Evolutionary conservation across 2,329 filamentous ascomycete genomes (phyloP).

Genomic region (Fusarium praegraminearum): DNA sequence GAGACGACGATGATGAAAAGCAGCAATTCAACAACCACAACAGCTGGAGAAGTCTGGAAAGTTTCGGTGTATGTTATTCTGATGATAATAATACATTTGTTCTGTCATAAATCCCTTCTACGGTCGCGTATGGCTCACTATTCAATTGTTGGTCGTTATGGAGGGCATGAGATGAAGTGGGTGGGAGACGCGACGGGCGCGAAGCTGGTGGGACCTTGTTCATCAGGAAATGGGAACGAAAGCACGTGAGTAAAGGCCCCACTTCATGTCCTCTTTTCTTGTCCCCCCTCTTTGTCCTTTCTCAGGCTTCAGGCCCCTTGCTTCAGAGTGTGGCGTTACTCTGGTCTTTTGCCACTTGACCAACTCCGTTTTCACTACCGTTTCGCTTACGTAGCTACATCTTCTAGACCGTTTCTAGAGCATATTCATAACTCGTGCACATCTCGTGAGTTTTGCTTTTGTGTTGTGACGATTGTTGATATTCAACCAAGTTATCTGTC

Average conservation of each 20-base stretch:
- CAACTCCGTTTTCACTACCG: constrained; percentile 32
- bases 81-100: constrained; percentile 18
- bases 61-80: constrained; percentile 6
- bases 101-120: constrained; percentile 35
- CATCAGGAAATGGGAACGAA: constrained; percentile 58
- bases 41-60: constrained; percentile 41
- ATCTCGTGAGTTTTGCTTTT: neutral
- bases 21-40: constrained; percentile 41
- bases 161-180: constrained; percentile 57
- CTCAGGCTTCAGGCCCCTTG: constrained; percentile 26
- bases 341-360: constrained; percentile 18
- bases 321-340: constrained; percentile 31
- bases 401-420: neutral
- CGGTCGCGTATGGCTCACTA: constrained; percentile 45
- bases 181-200: constrained; percentile 60
- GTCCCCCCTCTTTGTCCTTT: constrained; percentile 17
- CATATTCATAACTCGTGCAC: neutral
- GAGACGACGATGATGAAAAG: constrained; percentile 18
- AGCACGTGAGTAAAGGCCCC: constrained; percentile 55
- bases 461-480: neutral
- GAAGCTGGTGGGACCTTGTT: constrained; percentile 52
- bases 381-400: constrained; percentile 13
- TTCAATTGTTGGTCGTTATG: constrained; percentile 39
- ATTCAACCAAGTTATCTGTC: neutral
- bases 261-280: constrained; percentile 35